Evolutionary conservation across 2,329 filamentous ascomycete species (phyloP).

Genomic region (Xylaria sp.): DNA sequence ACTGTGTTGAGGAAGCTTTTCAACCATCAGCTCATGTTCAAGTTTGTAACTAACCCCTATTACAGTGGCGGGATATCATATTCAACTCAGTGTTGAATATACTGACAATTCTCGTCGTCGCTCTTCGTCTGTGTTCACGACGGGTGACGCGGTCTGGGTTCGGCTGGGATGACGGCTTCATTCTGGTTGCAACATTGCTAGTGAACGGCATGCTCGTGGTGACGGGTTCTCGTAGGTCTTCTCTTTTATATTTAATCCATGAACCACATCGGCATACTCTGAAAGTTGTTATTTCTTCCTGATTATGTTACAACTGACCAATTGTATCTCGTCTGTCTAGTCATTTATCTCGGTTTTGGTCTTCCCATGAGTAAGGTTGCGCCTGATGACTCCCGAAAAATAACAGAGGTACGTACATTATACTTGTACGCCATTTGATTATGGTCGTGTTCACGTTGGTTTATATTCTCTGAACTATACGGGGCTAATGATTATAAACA

Average conservation of each 20-base stretch:
- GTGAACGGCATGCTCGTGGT: constrained; percentile 17
- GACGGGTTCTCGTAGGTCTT: constrained; percentile 22
- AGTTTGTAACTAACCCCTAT: background rate
- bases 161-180: constrained; percentile 40
- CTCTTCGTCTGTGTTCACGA: constrained; percentile 35
- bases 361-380: constrained; percentile 8
- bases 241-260: background rate
- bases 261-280: background rate
- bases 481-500: background rate
- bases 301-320: background rate
- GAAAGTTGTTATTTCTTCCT: background rate
- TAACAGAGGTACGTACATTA: background rate
- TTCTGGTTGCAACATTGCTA: constrained; percentile 23
- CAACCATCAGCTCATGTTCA: background rate
- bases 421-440: background rate
- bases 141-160: constrained; percentile 30
- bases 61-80: constrained; percentile 12
- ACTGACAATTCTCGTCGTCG: constrained; percentile 25
- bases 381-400: background rate
- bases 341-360: constrained; percentile 27
- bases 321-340: background rate
- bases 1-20: background rate
- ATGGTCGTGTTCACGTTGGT: background rate
- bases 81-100: constrained; percentile 21
- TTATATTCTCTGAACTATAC: background rate